Conservation (phyloP, 1,139 yeast species). For the Taphrina wiesneri region DNA sequence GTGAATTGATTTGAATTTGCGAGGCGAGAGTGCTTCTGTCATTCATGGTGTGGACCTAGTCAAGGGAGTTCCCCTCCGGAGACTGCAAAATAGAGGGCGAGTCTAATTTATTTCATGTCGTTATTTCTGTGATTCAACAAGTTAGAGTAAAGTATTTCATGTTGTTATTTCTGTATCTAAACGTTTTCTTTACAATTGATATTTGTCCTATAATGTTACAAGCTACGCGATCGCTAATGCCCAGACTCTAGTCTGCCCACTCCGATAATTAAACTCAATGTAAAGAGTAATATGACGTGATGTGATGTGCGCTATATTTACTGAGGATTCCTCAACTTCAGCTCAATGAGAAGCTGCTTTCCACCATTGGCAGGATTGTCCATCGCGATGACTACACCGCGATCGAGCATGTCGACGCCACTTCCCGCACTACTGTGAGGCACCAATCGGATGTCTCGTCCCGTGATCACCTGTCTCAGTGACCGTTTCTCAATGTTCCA, state of each 20-base stretch:
- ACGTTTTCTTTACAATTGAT: no score
- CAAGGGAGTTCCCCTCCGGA: no score
- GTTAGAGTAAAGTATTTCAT: no score
- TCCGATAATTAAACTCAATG: neutral
- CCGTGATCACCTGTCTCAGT: conserved; percentile 71
- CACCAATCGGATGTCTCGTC: conserved; percentile 58
- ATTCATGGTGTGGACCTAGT: no score
- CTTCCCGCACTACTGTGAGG: conserved; percentile 9
- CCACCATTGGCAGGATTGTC: conserved; percentile 72
- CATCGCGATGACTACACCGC: conserved; percentile 56
- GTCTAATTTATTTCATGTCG: no score
- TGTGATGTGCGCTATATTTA: neutral
- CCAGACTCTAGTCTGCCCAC: neutral
- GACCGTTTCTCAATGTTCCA: conserved; percentile 56
- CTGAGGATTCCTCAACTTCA: conserved; percentile 37
- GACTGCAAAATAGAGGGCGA: no score
- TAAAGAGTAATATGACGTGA: neutral
- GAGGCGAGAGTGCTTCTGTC: no score
- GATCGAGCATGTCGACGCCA: conserved; percentile 47
- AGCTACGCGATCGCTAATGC: neutral
- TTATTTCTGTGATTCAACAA: no score
- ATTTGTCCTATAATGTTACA: neutral
- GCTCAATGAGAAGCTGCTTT: conserved; percentile 56
- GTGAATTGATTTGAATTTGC: no score
- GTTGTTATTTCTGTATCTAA: no score